Evolutionary conservation across 2,329 filamentous ascomycete genomes (phyloP).

Genomic region (Pyrenochaeta sp.): DNA sequence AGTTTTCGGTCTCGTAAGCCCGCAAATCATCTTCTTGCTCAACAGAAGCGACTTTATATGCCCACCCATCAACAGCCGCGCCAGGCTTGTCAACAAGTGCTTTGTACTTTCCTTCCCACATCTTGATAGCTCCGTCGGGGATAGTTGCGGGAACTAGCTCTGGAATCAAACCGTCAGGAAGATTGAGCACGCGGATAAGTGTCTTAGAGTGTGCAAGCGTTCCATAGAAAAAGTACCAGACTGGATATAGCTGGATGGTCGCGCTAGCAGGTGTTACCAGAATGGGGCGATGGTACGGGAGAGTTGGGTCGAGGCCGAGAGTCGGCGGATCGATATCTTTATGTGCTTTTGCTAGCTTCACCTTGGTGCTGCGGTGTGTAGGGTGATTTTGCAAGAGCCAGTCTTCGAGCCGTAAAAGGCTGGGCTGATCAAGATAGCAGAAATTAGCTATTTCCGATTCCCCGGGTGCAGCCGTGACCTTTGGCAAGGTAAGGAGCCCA

Average conservation of each 20-base stretch:
- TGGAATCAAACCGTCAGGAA: neutral
- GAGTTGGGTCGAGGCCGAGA: conserved; percentile 18
- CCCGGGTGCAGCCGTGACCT: too few species aligned
- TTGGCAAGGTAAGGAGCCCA: too few species aligned
- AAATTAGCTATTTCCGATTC: neutral
- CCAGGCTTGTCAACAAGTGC: conserved; percentile 10
- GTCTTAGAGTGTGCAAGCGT: conserved; percentile 9
- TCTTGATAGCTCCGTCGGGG: conserved; percentile 1
- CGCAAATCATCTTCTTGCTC: conserved; percentile 7
- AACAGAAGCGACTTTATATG: conserved; percentile 4
- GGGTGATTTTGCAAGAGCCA: neutral
- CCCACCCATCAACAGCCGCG: neutral
- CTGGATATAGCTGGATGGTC: conserved; percentile 1
- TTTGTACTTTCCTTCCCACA: conserved; percentile 9
- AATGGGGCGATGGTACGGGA: conserved; percentile 13
- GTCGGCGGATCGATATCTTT: conserved; percentile 8
- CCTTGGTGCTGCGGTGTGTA: conserved; percentile 1
- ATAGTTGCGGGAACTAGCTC: neutral
- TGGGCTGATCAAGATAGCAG: conserved; percentile 2
- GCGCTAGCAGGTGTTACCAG: too few species aligned
- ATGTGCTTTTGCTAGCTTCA: conserved; percentile 2
- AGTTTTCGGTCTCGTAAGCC: conserved; percentile 12
- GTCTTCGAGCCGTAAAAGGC: neutral
- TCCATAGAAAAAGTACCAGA: conserved; percentile 21
- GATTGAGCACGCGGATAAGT: conserved; percentile 1